Conservation (phyloP, 164 flowering plant genomes). For the Macadamia integrifolia region DNA sequence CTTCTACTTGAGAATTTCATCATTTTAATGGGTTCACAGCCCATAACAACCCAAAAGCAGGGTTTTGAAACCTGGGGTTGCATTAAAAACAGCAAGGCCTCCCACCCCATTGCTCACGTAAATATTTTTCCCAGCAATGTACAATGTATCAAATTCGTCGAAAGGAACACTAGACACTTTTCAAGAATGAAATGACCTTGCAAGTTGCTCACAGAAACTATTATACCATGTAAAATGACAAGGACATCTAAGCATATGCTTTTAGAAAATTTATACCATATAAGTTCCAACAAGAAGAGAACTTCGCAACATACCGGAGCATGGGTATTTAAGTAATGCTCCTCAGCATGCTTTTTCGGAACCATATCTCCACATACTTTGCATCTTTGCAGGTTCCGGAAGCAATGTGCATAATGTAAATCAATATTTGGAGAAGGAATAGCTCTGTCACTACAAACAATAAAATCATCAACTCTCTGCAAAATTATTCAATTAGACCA, state of each 20-base stretch:
- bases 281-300: background rate
- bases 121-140: too few species aligned
- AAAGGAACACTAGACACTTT: too few species aligned
- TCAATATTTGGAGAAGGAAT: constrained; percentile 72
- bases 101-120: too few species aligned
- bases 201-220: too few species aligned
- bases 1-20: too few species aligned
- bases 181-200: too few species aligned
- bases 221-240: too few species aligned
- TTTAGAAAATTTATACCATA: background rate
- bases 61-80: too few species aligned
- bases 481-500: constrained; percentile 1
- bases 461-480: background rate
- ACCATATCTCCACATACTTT: constrained; percentile 84
- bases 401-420: constrained; percentile 81
- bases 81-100: too few species aligned
- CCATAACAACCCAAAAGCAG: too few species aligned
- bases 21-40: too few species aligned
- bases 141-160: too few species aligned
- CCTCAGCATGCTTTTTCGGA: constrained; percentile 70
- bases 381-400: constrained; percentile 81
- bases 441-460: constrained; percentile 50
- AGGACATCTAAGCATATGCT: background rate
- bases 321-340: constrained; percentile 73
- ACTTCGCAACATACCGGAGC: constrained; percentile 58